Evolutionary conservation across 2,329 filamentous ascomycete genomes (phyloP).

Genomic region (Colletotrichum agaves): DNA sequence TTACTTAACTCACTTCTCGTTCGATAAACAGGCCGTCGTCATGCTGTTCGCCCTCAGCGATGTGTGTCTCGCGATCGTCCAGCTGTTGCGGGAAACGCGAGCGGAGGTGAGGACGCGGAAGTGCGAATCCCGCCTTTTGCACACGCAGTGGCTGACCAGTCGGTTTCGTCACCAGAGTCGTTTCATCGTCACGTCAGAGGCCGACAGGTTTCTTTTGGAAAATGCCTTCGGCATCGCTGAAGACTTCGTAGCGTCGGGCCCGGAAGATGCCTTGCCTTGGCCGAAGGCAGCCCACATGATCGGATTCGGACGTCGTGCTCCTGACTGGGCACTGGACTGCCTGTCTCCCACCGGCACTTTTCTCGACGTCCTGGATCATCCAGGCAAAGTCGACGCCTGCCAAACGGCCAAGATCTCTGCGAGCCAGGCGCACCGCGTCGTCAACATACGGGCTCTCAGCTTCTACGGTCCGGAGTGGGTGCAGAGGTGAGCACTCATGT

Average conservation of each 20-base stretch:
- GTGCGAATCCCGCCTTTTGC: background rate
- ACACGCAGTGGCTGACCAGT: background rate
- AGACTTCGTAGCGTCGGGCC: background rate
- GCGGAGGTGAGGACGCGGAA: background rate
- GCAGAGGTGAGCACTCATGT: background rate
- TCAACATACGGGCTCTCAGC: background rate
- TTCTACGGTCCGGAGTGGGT: background rate
- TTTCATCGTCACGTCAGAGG: background rate
- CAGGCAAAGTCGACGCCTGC: background rate
- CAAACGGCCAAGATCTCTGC: background rate
- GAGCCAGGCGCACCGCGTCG: constrained; percentile 9
- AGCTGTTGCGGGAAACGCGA: background rate
- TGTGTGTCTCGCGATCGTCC: background rate
- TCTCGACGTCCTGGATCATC: background rate
- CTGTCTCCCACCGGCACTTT: background rate
- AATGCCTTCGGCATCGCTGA: background rate
- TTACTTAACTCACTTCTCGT: background rate
- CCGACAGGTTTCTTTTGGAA: constrained; percentile 4
- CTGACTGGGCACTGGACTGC: background rate
- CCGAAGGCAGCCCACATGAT: background rate
- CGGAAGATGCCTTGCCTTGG: background rate
- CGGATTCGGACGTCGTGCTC: background rate
- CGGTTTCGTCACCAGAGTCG: background rate
- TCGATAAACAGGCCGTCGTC: background rate
- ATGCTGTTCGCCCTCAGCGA: constrained; percentile 2